Conservation (phyloP, 129 eudicot species). For the Logfia minima region DNA sequence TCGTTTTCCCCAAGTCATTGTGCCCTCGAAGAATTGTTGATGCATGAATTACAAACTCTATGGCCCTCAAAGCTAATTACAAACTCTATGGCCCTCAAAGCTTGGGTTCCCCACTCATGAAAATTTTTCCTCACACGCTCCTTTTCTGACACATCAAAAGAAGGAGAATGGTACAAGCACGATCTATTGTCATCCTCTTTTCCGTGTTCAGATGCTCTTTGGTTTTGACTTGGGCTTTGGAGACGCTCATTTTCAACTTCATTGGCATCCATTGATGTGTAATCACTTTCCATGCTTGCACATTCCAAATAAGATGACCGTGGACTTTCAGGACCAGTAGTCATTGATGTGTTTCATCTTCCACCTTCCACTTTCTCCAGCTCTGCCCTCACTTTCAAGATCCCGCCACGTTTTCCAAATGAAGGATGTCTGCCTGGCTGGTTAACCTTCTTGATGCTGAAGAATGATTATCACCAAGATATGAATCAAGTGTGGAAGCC, state of each 20-base stretch:
- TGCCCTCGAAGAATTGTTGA: slow-evolving; percentile 39
- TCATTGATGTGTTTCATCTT: slow-evolving; percentile 11
- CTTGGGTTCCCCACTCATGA: slow-evolving; percentile 36
- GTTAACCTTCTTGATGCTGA: slow-evolving; percentile 36
- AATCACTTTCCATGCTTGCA: slow-evolving; percentile 27
- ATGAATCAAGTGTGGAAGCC: slow-evolving; percentile 40
- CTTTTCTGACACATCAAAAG: slow-evolving; percentile 23
- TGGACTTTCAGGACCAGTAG: slow-evolving; percentile 24
- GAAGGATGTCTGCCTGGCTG: slow-evolving; percentile 56
- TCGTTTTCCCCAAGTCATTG: slow-evolving; percentile 52
- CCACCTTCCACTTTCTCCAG: slow-evolving; percentile 17
- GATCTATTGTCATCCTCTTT: neutral
- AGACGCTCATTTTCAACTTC: slow-evolving; percentile 25
- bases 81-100: slow-evolving; percentile 27
- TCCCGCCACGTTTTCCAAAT: slow-evolving; percentile 81
- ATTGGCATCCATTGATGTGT: slow-evolving; percentile 12
- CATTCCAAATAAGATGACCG: slow-evolving; percentile 21
- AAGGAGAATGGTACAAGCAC: slow-evolving; percentile 6
- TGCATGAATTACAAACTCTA: slow-evolving; percentile 25
- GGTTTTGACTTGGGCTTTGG: slow-evolving; percentile 5
- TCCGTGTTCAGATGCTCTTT: slow-evolving; percentile 1
- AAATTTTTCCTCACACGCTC: slow-evolving; percentile 26
- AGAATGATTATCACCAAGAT: slow-evolving; percentile 41
- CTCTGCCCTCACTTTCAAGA: slow-evolving; percentile 60
- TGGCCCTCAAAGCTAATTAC: slow-evolving; percentile 32